phyloP scores from a whole-genome alignment of 108 stramenopile genomes.

The Pseudonitzschia multiseries region DNA sequence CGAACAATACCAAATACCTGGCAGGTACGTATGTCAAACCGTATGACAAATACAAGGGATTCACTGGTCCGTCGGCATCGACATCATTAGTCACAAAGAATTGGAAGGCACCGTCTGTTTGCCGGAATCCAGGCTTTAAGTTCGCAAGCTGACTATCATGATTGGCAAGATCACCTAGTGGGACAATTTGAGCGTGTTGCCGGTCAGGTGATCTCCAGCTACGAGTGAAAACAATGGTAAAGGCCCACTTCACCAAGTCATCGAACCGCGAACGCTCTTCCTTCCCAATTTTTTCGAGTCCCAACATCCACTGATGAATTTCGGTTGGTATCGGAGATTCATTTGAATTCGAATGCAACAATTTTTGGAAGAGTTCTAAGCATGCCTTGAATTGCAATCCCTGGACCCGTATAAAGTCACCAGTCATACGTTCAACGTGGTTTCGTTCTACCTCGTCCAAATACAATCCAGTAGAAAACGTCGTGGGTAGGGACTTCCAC shows the following conservation, averaged over 20 bases:
- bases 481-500: conserved; percentile 48
- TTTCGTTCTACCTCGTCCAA: conserved; percentile 38
- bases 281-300: neutral
- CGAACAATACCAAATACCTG: conserved; percentile 41
- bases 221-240: conserved; percentile 38
- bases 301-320: conserved; percentile 16
- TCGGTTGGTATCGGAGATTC: conserved; percentile 4
- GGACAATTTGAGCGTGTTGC: conserved; percentile 32
- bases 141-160: conserved; percentile 34
- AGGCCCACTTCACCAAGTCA: conserved; percentile 34
- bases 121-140: conserved; percentile 20
- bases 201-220: conserved; percentile 43
- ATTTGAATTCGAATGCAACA: neutral
- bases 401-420: conserved; percentile 20
- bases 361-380: conserved; percentile 16
- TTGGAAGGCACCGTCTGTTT: conserved; percentile 23
- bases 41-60: conserved; percentile 31
- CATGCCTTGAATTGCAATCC: conserved; percentile 24
- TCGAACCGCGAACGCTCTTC: neutral
- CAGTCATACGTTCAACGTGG: conserved; percentile 26
- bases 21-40: conserved; percentile 32
- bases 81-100: conserved; percentile 12
- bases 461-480: conserved; percentile 48
- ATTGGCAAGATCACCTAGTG: conserved; percentile 48
- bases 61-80: conserved; percentile 1